Evolutionary conservation across 2,329 filamentous ascomycete genomes (phyloP), one percentile per base, ranked within the genome.

Genomic region (Colletotrichum chlorophyti): DNA sequence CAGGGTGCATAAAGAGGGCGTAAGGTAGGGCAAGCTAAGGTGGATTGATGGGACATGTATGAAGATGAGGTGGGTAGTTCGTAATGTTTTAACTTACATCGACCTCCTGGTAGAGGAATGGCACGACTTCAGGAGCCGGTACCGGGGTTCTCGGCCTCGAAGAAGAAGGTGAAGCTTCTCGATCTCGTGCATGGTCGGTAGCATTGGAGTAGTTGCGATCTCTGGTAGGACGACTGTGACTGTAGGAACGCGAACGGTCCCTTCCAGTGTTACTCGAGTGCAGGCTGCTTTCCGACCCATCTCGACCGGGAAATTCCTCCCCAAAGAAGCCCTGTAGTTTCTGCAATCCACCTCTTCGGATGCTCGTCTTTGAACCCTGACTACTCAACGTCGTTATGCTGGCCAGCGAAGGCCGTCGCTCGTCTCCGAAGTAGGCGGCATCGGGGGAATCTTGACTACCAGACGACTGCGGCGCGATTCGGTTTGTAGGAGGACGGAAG

Each of bases 251-350:
- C 60, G 83, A 83, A 62, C 86, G 84, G 65, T 89, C 85, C 72
- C 86, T 87, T 65, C 79, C 79, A 57, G 73, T 73, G n/a, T n/a
- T n/a, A 58, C 72, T 68, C 48, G 76, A 79, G 60, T 75, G 76
- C 66, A 91, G 74, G 74, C 85, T 88, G 65, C 84, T 83, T 58
- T 96, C 91, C 50, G 90, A 93, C 63, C 88, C 88, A 70, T 93
- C 89, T 64, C 84, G 81, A 32, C 84, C 85, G 58, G 87, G 86
- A 72, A 91, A 92, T 69, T 97, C 93, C 67, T 97, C 94, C 42
- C 94, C 93, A 75, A 97, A 96, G 71, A 97, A 94, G 37, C 90
- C 91, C 70, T 95, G 91, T 63, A 97, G 80, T 75, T 94, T 95
- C 74, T 93, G 93, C 55, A 89, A 83, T 48, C 90, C 86, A 65